phyloP scores from a whole-genome alignment of 1,284 basidiomycete genomes.

The Uromyces viciae-fabae region DNA sequence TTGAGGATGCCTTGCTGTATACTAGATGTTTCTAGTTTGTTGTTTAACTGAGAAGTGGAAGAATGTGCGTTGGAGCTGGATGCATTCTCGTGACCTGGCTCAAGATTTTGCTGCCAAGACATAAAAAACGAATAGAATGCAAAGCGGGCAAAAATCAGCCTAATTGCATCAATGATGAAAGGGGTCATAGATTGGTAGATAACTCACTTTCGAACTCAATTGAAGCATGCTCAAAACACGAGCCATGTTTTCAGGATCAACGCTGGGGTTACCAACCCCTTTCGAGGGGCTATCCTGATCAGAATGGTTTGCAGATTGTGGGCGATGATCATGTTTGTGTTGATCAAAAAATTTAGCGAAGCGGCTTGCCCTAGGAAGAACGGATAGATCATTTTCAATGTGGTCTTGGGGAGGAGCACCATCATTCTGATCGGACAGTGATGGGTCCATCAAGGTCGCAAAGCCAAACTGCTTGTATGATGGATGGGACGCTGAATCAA shows the following conservation, averaged over 20 bases:
- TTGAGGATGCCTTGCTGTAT: not conserved
- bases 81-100: not conserved
- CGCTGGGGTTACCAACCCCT: slow-evolving; percentile 22
- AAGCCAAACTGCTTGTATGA: slow-evolving; percentile 1
- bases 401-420: not conserved
- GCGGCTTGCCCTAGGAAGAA: slow-evolving; percentile 26
- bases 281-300: slow-evolving; percentile 9
- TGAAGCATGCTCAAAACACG: slow-evolving; percentile 44
- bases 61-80: not conserved
- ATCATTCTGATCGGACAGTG: not conserved
- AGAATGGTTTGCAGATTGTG: not conserved
- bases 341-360: slow-evolving; percentile 46
- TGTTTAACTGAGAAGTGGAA: not conserved
- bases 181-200: not conserved
- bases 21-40: slow-evolving; percentile 7
- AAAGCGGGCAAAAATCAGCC: not conserved
- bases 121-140: not conserved
- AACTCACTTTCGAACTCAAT: slow-evolving; percentile 44
- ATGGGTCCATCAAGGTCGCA: not conserved
- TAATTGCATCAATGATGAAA: not conserved
- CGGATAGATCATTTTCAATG: slow-evolving; percentile 15
- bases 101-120: not conserved
- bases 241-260: slow-evolving; percentile 45
- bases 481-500: not conserved
- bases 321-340: slow-evolving; percentile 17